These are phyloP conservation scores for Thelonectria discophora DNA, from an alignment of 2,329 filamentous ascomycete species.

Conservation along the genomic window DNA sequence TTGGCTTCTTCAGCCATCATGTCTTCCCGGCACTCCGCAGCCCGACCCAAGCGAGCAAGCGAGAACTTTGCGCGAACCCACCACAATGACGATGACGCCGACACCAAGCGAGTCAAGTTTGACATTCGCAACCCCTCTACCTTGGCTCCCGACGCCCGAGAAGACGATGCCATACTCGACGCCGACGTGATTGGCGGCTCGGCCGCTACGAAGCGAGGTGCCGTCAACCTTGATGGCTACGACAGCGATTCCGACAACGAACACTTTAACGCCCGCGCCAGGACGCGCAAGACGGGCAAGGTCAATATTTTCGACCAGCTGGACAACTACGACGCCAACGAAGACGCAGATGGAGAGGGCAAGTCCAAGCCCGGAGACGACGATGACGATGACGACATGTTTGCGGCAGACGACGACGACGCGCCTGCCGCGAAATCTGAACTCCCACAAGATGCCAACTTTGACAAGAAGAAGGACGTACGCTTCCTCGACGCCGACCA, in stretches of 20 bases:
- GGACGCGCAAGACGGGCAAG: constrained; percentile 62
- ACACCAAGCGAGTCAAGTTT: constrained; percentile 84
- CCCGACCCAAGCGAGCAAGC: constrained; percentile 82
- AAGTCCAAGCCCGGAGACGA: constrained; percentile 54
- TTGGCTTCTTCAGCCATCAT: constrained; percentile 46
- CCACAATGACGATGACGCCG: constrained; percentile 64
- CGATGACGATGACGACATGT: constrained; percentile 72
- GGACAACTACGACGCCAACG: constrained; percentile 61
- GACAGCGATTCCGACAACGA: constrained; percentile 95
- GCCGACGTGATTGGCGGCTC: constrained; percentile 91
- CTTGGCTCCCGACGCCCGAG: constrained; percentile 81
- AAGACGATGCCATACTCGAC: constrained; percentile 78
- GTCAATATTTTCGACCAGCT: constrained; percentile 61
- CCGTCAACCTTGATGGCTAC: constrained; percentile 96
- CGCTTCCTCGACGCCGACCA: constrained; percentile 65
- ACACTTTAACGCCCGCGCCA: constrained; percentile 80
- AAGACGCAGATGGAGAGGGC: constrained; percentile 48
- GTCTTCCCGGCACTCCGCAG: constrained; percentile 69
- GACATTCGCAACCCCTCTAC: constrained; percentile 95
- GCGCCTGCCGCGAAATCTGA: constrained; percentile 40
- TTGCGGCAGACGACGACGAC: constrained; percentile 71
- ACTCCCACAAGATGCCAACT: constrained; percentile 46
- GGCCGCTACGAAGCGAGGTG: constrained; percentile 84
- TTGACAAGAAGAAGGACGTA: constrained; percentile 67
- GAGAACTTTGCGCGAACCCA: constrained; percentile 83